Percentiles rank a stretch among this genome's conserved stretches.
Conservation (phyloP, 208 protist species). For the Leptomonas pyrrhocoris region DNA sequence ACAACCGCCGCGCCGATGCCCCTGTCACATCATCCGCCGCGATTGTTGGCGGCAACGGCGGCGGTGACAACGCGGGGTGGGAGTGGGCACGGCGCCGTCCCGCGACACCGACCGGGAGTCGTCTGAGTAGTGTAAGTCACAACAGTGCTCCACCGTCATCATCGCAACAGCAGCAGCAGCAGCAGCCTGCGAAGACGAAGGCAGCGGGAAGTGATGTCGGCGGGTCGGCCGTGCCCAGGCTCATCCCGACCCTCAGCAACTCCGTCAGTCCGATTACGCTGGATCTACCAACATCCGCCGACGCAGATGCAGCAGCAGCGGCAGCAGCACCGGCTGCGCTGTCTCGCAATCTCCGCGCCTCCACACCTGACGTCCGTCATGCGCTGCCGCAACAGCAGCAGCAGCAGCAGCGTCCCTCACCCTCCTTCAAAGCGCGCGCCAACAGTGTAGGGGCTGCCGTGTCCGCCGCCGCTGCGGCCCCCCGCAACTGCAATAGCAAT, state of each 20-base stretch:
- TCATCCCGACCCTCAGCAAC: background rate
- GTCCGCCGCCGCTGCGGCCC: background rate
- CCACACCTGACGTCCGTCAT: background rate
- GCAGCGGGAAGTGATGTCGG: background rate
- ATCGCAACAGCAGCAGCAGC: background rate
- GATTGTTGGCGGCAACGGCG: background rate
- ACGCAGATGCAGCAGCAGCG: background rate
- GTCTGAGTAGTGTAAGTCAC: background rate
- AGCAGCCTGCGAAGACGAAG: background rate
- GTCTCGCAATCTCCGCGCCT: background rate
- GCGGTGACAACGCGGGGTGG: background rate
- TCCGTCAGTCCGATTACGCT: background rate
- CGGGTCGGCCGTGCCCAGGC: background rate
- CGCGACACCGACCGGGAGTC: slow-evolving; percentile 8
- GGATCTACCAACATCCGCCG: background rate
- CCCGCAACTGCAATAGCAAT: slow-evolving; percentile 8
- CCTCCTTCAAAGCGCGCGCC: background rate
- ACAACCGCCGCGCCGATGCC: background rate
- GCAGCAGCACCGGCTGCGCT: too few species aligned
- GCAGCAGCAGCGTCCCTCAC: background rate
- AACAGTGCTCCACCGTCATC: background rate
- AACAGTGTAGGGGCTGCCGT: slow-evolving; percentile 9
- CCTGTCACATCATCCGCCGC: background rate
- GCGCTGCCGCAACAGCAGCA: background rate
- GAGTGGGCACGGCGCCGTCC: slow-evolving; percentile 5